Base-by-base conservation (phyloP, 164 flowering plant genomes). In the Chimonanthus praecox region DNA sequence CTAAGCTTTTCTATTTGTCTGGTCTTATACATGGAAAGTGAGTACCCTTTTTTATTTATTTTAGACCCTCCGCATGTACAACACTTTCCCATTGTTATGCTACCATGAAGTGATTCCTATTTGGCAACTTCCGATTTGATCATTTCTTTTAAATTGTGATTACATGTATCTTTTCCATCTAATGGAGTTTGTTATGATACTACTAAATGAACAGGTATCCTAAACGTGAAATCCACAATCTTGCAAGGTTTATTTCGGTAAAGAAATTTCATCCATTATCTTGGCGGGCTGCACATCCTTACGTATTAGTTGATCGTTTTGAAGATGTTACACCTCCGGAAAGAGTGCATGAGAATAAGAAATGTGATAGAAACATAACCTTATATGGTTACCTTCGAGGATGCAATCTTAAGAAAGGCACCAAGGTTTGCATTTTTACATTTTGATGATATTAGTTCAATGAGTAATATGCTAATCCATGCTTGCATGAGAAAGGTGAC, bases 261-360 rank as follows among this genome's bases (percentile, higher is more conserved):
- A 87, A 86, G 92, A 95, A 90, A 81, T 90, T 92, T 73, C 94
- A 79, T 79, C 97, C 97, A 65, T 76, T 90, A 74, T 87, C 97
- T 16, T 95, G 99, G 99, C 79, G 97, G 76, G 54, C 85, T 75
- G 71, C 89, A 72, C 99, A 95, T 85, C 99, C 99, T 49, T 93
- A 95, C 80, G 81, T 93, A 20, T 80, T 95, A 78, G 90, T 87
- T 64, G 99, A 95, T 80, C 97, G 99, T 48, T 87, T 95, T 85
- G 99, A 95, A 86, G 99, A 95, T 86, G 90, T 90, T 50, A 95
- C 99, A 70, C 97, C 93, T 68, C 97, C 94, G 21, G 95, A 90
- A 76, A 85, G 80, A 75, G 87, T 89, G 74, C 90, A 78, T 4
- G 63, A 51, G 77, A 76, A 93, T 78, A 81, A 75, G 6, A 93